A percentile compares a stretch with the other conserved stretches of the same genome.
phyloP scores from a whole-genome alignment of 2,329 filamentous ascomycete genomes.

The Cadophora gregata region DNA sequence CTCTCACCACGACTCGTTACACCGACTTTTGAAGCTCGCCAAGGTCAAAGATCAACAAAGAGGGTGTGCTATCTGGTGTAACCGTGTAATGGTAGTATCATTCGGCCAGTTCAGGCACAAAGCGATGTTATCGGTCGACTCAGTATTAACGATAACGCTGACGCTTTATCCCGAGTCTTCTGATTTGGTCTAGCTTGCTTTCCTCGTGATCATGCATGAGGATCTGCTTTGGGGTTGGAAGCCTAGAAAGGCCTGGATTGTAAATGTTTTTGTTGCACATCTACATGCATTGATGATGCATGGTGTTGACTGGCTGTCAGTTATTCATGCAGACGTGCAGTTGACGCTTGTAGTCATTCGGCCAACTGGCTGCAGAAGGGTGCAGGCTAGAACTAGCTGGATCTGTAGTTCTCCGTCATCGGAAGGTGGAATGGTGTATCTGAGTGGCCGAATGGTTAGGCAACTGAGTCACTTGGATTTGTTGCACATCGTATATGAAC shows the following conservation, averaged over 20 bases:
- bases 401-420: background rate
- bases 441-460: slow-evolving; percentile 11
- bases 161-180: slow-evolving; percentile 9
- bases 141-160: background rate
- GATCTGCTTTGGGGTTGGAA: slow-evolving; percentile 4
- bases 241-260: background rate
- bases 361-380: background rate
- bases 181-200: slow-evolving; percentile 3
- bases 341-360: slow-evolving; percentile 14
- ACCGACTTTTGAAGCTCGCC: slow-evolving; percentile 10
- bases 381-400: background rate
- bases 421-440: slow-evolving; percentile 6
- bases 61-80: background rate
- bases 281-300: slow-evolving; percentile 16
- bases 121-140: background rate
- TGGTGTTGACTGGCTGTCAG: slow-evolving; percentile 14
- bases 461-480: slow-evolving; percentile 15
- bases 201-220: slow-evolving; percentile 14
- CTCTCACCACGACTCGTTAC: background rate
- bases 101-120: background rate
- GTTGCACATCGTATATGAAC: slow-evolving; percentile 12
- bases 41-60: slow-evolving; percentile 4
- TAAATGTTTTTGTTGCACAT: slow-evolving; percentile 20
- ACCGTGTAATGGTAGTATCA: background rate
- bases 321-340: slow-evolving; percentile 15